Conservation (phyloP, 1,139 yeast species). For the Saccharomyces pastorianus region DNA sequence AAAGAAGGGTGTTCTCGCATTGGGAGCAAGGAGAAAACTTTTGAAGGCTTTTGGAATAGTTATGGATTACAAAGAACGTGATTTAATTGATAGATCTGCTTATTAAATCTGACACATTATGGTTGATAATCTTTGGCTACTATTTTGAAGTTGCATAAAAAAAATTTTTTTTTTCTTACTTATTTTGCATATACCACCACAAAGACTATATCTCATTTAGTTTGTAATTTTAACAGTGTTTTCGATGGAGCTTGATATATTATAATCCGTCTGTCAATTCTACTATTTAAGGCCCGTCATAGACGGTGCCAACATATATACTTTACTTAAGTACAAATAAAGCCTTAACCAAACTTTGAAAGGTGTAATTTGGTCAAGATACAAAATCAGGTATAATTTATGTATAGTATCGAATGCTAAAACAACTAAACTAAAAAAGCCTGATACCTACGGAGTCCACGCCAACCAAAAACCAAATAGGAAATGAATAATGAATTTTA, state of each 20-base stretch:
- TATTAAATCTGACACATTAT: conserved; percentile 7
- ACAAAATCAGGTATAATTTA: neutral
- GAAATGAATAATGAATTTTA: neutral
- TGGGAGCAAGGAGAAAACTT: conserved; percentile 90
- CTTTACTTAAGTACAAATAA: neutral
- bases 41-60: conserved; percentile 86
- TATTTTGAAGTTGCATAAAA: neutral
- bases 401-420: neutral
- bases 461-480: too few relatives aligned
- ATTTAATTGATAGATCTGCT: conserved; percentile 28
- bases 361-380: neutral
- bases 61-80: conserved; percentile 39
- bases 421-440: neutral
- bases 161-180: neutral
- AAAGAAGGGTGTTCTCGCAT: conserved; percentile 76
- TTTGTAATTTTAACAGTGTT: neutral
- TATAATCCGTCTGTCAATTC: neutral
- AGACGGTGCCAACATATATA: neutral
- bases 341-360: neutral
- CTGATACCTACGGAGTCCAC: neutral
- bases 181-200: neutral
- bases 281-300: neutral
- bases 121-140: neutral
- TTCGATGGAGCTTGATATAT: neutral
- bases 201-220: neutral